phyloP scores from a whole-genome alignment of 208 protist species.

The Trypanosoma lewisi region DNA sequence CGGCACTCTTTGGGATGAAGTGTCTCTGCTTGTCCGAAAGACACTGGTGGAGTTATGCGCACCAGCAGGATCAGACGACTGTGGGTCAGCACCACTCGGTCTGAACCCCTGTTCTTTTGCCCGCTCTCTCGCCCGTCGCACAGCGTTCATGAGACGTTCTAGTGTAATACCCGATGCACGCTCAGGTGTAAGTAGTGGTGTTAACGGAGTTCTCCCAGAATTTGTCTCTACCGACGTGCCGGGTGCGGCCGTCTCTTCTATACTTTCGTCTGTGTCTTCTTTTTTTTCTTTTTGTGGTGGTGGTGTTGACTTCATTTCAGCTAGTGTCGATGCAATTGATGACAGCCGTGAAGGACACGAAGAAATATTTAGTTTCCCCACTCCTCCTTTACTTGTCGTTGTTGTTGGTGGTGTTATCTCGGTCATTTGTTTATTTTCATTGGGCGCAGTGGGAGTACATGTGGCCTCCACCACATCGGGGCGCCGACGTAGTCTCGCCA shows the following conservation, averaged over 20 bases:
- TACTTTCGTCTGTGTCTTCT: too few species aligned
- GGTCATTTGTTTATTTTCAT: not conserved
- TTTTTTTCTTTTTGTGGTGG: too few species aligned
- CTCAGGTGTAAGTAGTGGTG: not conserved
- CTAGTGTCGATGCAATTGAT: too few species aligned
- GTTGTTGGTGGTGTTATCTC: not conserved
- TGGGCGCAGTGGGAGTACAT: not conserved
- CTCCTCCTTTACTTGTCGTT: not conserved
- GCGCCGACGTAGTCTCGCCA: not conserved
- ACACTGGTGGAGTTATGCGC: not conserved
- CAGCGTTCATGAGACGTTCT: slow-evolving; percentile 18
- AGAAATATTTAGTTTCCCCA: too few species aligned
- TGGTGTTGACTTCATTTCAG: too few species aligned
- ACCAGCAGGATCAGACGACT: not conserved
- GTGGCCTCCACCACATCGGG: not conserved
- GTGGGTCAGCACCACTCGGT: not conserved
- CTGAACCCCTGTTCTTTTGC: slow-evolving; percentile 13
- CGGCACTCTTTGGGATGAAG: not conserved
- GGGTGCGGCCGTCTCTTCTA: too few species aligned
- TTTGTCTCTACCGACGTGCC: not conserved
- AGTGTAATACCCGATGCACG: slow-evolving; percentile 4
- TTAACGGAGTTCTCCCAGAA: not conserved
- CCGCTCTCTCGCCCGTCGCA: slow-evolving; percentile 11
- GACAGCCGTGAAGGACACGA: too few species aligned
- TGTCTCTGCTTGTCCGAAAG: not conserved